Base-by-base conservation (phyloP, 2,329 filamentous ascomycete species). In the Colletotrichum tropicale region DNA sequence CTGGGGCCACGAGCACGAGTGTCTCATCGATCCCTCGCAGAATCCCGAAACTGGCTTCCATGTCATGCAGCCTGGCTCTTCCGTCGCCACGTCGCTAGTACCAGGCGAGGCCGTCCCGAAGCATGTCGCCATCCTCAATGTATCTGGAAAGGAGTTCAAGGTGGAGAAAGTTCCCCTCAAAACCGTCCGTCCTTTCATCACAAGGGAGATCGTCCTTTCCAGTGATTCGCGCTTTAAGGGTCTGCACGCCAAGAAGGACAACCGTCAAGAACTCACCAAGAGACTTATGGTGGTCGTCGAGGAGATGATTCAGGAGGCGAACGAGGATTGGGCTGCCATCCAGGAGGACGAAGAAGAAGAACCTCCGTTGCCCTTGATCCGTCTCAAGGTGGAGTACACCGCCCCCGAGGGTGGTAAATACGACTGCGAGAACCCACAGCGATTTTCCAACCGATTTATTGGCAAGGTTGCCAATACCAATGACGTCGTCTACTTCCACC, bases 1-100 rank as follows among this genome's bases (percentile, higher is more conserved):
- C 66, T 99, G 97, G 97, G 97, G 97, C 5, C 97, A 99, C 81
- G 97, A 99, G 84, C 97, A 99, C 82, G 96, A 99, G 83, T 99
- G 97, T 81, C 84, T 96, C 9, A 98, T 99, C 78, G 93, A 98
- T 60, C 97, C 97, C 1, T 87, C 88, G 2, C 88, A 92, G 62
- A 99, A 98, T 80, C 91, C 94, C 0, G 95, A 98, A 81, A 98
- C 94, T 64, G 94, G 94, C 1, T 99, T 99, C 80, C 93, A 97
- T 79, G 96, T 99, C 77, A 98, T 99, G 92, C 97, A 99, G 81
- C 97, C 97, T 1, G 97, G 97, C 0, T 99, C 97, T 0, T 98
- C 97, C 0, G 94, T 99, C 1, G 97, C 96, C 1, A 99, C 97
- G 2, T 98, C 97, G 0, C 88, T 99, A 0, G 93, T 97, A 10